Percentiles rank a stretch among this genome's conserved stretches.
These are phyloP conservation scores for Monosporascus cannonballus DNA, from an alignment of 2,329 filamentous ascomycete genomes.

Conservation along the genomic window DNA sequence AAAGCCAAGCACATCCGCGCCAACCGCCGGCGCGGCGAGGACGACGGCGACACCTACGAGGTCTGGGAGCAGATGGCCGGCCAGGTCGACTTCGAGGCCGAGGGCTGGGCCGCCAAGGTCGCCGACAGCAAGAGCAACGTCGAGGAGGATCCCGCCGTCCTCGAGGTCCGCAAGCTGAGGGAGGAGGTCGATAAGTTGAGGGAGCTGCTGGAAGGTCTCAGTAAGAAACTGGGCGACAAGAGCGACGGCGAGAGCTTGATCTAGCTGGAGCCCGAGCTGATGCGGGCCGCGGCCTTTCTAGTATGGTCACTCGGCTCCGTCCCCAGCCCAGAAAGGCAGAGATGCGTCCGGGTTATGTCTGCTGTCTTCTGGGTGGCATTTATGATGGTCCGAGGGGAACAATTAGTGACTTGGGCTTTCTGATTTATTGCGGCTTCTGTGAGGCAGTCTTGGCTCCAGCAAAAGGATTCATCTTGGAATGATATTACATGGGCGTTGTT, in stretches of 20 bases:
- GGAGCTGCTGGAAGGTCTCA: constrained; percentile 32
- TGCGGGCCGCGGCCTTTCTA: background rate
- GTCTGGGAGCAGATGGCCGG: constrained; percentile 85
- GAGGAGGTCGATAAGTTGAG: constrained; percentile 54
- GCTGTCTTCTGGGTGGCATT: background rate
- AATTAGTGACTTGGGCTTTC: too few species aligned
- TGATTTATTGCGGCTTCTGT: too few species aligned
- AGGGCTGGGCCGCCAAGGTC: constrained; percentile 81
- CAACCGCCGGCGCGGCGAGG: constrained; percentile 75
- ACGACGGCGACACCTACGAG: constrained; percentile 81
- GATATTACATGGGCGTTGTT: too few species aligned
- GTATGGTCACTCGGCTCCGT: background rate
- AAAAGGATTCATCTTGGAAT: too few species aligned
- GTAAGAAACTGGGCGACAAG: constrained; percentile 12
- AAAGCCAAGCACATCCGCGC: constrained; percentile 59
- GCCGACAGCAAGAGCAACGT: constrained; percentile 73
- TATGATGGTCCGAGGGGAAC: background rate
- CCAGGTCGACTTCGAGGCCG: constrained; percentile 71
- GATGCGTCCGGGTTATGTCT: background rate
- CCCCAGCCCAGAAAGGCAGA: background rate
- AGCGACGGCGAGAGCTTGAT: constrained; percentile 12
- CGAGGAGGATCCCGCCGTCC: constrained; percentile 67
- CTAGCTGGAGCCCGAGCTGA: background rate
- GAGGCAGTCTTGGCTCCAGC: too few species aligned
- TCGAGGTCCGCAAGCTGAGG: constrained; percentile 58